Percentiles rank a stretch among this genome's conserved stretches.
Conservation (phyloP, 2,329 filamentous ascomycete species). For the Clathrospora elynae region DNA sequence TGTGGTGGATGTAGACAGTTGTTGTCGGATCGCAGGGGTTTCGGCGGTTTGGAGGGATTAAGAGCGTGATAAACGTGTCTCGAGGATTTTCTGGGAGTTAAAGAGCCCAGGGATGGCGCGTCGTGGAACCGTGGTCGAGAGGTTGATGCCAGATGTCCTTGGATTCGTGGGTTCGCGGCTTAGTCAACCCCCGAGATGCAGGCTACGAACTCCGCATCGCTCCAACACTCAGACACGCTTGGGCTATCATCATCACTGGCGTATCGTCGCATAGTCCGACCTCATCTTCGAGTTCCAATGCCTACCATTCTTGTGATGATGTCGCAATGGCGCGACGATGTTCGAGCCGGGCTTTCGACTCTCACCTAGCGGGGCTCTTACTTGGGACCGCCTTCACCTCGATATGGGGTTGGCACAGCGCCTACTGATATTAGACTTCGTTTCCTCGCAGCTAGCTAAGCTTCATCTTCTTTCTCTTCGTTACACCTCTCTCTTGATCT, state of each 20-base stretch:
- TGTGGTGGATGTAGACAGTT: background rate
- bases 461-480: background rate
- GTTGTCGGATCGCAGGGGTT: background rate
- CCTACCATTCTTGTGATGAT: background rate
- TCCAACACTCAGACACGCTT: background rate
- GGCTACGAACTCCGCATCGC: slow-evolving; percentile 17
- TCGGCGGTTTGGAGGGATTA: background rate
- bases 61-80: background rate
- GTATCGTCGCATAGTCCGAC: too few relatives aligned
- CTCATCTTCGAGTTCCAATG: background rate
- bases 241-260: background rate
- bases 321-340: background rate
- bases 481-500: background rate
- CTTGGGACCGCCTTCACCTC: slow-evolving; percentile 8
- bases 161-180: slow-evolving; percentile 28
- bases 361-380: slow-evolving; percentile 5
- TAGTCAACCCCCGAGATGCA: slow-evolving; percentile 26
- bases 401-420: background rate
- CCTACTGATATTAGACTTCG: background rate
- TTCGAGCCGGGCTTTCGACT: slow-evolving; percentile 8
- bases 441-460: background rate
- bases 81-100: background rate
- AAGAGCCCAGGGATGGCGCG: slow-evolving; percentile 8
- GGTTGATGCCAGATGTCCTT: slow-evolving; percentile 42
- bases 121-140: slow-evolving; percentile 21